phyloP scores from a whole-genome alignment of 2,329 filamentous ascomycete genomes.

The Cadophora sp. region DNA sequence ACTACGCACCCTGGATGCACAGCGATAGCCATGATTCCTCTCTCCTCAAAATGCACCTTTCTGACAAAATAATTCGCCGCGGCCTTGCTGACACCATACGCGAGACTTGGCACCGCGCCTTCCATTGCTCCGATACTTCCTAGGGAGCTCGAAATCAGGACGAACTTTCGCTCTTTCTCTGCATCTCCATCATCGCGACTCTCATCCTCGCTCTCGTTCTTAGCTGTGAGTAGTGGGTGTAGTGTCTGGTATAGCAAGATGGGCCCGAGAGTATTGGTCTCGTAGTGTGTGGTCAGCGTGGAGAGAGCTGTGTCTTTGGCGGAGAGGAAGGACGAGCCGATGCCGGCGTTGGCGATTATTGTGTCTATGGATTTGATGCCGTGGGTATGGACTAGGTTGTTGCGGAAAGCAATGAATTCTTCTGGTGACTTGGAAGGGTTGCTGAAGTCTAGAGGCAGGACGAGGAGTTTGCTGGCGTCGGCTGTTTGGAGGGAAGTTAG shows the following conservation, averaged over 20 bases:
- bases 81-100: slow-evolving; percentile 54
- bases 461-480: slow-evolving; percentile 45
- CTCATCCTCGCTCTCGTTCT: too few species aligned
- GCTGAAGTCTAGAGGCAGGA: slow-evolving; percentile 43
- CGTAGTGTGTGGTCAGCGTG: slow-evolving; percentile 48
- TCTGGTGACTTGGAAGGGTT: slow-evolving; percentile 37
- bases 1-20: slow-evolving; percentile 40
- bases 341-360: slow-evolving; percentile 59
- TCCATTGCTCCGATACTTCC: slow-evolving; percentile 37
- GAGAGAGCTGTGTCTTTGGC: slow-evolving; percentile 44
- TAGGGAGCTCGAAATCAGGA: slow-evolving; percentile 46
- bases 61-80: slow-evolving; percentile 46
- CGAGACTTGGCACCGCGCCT: slow-evolving; percentile 31
- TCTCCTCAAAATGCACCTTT: slow-evolving; percentile 48
- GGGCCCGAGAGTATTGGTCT: slow-evolving; percentile 53
- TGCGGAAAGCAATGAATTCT: slow-evolving; percentile 32
- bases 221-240: slow-evolving; percentile 46
- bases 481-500: slow-evolving; percentile 38
- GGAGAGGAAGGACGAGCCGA: slow-evolving; percentile 42
- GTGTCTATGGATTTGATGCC: slow-evolving; percentile 53
- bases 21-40: slow-evolving; percentile 44
- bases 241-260: slow-evolving; percentile 53
- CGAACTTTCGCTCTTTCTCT: slow-evolving; percentile 46
- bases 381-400: not conserved
- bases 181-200: slow-evolving; percentile 6